A percentile compares a stretch with the other conserved stretches of the same genome.
phyloP scores from a whole-genome alignment of 768 basidiomycete species.

The Hysterangium stoloniferum region DNA sequence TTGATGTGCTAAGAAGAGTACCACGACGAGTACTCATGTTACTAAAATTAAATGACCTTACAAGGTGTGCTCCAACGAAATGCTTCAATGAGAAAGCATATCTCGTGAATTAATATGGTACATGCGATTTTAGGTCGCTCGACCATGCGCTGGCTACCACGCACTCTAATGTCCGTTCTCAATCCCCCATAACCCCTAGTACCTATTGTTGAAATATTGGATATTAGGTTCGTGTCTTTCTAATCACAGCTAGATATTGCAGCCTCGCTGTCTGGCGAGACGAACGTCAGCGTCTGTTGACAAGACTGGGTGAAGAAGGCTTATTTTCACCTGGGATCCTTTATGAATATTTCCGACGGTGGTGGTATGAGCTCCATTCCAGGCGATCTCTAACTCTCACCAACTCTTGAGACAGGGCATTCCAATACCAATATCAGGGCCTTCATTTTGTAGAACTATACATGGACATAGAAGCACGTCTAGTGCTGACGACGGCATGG shows the following conservation, averaged over 20 bases:
- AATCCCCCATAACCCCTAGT: neutral
- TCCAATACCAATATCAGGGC: conserved; percentile 42
- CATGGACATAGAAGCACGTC: conserved; percentile 56
- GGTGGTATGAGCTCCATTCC: conserved; percentile 51
- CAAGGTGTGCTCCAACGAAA: conserved; percentile 38
- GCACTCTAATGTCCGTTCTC: conserved; percentile 54
- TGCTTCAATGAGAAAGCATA: neutral
- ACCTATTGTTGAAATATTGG: neutral
- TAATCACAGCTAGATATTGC: conserved; percentile 89
- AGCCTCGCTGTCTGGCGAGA: conserved; percentile 71
- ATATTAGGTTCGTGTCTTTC: conserved; percentile 69
- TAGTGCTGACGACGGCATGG: conserved; percentile 55
- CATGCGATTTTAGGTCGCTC: conserved; percentile 47
- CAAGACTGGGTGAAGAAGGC: conserved; percentile 40
- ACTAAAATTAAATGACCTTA: conserved; percentile 80
- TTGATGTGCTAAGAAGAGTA: conserved; percentile 79
- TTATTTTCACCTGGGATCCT: conserved; percentile 41
- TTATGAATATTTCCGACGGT: conserved; percentile 45
- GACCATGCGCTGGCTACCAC: conserved; percentile 86
- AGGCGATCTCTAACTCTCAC: conserved; percentile 8
- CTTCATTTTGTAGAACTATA: conserved; percentile 48
- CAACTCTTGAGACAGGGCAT: conserved; percentile 57
- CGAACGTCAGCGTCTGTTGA: conserved; percentile 41
- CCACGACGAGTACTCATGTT: conserved; percentile 82
- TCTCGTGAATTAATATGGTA: neutral